Evolutionary conservation across 345 rosid species (phyloP), one percentile per base, ranked within the genome.

Genomic region (Murraya paniculata): DNA sequence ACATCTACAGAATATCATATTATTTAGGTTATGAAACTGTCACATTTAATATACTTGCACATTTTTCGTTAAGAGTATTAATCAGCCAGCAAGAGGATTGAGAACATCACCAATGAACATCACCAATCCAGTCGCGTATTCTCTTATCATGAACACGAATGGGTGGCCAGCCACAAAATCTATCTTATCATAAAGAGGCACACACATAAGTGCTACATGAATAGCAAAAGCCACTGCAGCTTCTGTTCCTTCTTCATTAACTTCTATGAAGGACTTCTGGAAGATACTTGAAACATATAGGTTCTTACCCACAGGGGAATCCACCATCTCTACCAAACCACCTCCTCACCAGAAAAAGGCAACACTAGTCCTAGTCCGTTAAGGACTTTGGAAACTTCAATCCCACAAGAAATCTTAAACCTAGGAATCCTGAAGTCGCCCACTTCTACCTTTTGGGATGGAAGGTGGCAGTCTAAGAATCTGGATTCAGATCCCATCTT

Each of bases 211-310:
- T 1, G 1, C 11, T 50, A 81, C 55, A 75, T 82, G 85, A 75
- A 76, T 90, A 72, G 85, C 89, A 78, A 90, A 81, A 60, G 87
- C 87, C 71, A 93, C 91, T 21, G 89, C 93, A 72, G 94, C 92
- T 83, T 92, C 93, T 5, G 94, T 90, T 68, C 97, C 93, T 85
- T 87, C 88, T 86, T 92, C 97, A 28, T 92, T 92, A 25, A 92
- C 91, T 45, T 90, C 93, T 30, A 90, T 83, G 79, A 87, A 85
- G 11, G 91, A 84, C 74, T 92, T 89, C 5, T 92, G 94, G 82
- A 85, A 90, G 71, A 90, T 72, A 62, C 70, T 81, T 19, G 93
- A 87, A 25, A 90, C 93, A 41, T 22, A 45, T 9, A 90, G 80
- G 31, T 83, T 76, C 75, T 50, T 68, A 30, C 85, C 88, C 66